Percentiles rank a stretch among this genome's conserved stretches.
Conservation (phyloP, 768 basidiomycete genomes). For the Lenzites betulinus region DNA sequence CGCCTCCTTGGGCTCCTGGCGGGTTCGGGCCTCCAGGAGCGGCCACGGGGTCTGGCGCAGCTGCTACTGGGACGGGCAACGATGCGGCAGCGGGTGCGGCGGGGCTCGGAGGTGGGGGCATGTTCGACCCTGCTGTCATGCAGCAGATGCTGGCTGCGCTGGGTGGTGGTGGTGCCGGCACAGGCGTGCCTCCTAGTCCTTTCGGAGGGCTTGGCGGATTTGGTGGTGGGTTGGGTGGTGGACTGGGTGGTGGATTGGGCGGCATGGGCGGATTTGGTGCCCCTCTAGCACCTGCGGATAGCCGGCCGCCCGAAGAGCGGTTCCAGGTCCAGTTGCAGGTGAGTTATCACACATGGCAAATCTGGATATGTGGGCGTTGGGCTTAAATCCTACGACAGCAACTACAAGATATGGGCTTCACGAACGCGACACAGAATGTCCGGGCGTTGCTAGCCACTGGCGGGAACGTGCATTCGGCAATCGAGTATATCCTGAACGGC, state of each 20-base stretch:
- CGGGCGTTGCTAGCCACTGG: slow-evolving; percentile 87
- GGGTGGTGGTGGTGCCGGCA: slow-evolving; percentile 30
- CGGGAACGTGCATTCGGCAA: slow-evolving; percentile 90
- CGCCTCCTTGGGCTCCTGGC: too few relatives aligned
- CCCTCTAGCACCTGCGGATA: slow-evolving; percentile 56
- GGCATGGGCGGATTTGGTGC: slow-evolving; percentile 32
- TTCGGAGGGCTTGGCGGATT: slow-evolving; percentile 26
- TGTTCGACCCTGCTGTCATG: slow-evolving; percentile 48
- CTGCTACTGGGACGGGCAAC: slow-evolving; percentile 27
- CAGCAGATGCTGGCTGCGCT: slow-evolving; percentile 40
- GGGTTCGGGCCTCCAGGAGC: too few relatives aligned
- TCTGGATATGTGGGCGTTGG: not conserved
- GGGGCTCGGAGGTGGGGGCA: slow-evolving; percentile 25
- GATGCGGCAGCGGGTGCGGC: slow-evolving; percentile 27
- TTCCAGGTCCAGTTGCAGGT: slow-evolving; percentile 88
- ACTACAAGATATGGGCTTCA: slow-evolving; percentile 94
- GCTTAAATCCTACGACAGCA: slow-evolving; percentile 49
- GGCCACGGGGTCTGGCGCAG: slow-evolving; percentile 21
- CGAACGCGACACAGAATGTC: slow-evolving; percentile 86
- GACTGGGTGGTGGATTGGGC: slow-evolving; percentile 17
- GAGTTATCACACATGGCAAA: not conserved
- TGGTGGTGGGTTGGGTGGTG: not conserved
- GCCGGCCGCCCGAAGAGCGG: slow-evolving; percentile 84
- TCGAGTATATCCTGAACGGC: slow-evolving; percentile 88
- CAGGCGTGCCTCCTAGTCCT: slow-evolving; percentile 27